A percentile compares a stretch with the other conserved stretches of the same genome.
Evolutionary conservation across 2,329 filamentous ascomycete genomes (phyloP).

Genomic region (Colletotrichum acutatum): DNA sequence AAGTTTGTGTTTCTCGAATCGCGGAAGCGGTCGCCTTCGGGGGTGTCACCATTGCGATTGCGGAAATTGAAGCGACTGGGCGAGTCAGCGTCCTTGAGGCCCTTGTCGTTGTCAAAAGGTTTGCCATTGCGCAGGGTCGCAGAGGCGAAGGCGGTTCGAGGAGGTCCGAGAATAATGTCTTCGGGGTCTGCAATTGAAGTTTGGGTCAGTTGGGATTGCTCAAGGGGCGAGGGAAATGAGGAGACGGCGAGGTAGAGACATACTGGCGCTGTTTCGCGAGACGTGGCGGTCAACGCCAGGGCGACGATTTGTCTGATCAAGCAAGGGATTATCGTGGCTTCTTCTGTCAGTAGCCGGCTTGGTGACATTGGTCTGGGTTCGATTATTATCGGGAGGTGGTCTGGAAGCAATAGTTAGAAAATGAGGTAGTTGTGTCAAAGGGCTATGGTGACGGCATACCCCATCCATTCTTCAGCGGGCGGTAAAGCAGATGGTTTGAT

Average conservation of each 20-base stretch:
- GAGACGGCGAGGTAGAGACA: constrained; percentile 41
- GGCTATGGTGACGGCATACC: constrained; percentile 64
- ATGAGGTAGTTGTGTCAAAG: constrained; percentile 12
- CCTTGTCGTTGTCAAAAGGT: constrained; percentile 64
- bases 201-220: constrained; percentile 42
- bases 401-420: constrained; percentile 43
- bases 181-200: constrained; percentile 67
- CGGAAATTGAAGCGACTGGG: constrained; percentile 72
- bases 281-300: constrained; percentile 63
- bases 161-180: constrained; percentile 87
- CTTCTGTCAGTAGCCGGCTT: constrained; percentile 58
- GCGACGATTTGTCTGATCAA: constrained; percentile 64
- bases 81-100: constrained; percentile 60
- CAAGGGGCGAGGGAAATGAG: constrained; percentile 1
- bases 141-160: constrained; percentile 85
- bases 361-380: constrained; percentile 51
- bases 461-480: constrained; percentile 95
- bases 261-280: constrained; percentile 69
- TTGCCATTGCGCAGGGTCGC: constrained; percentile 66
- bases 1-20: constrained; percentile 58
- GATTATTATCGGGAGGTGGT: constrained; percentile 56
- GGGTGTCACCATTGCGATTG: constrained; percentile 60
- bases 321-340: constrained; percentile 54
- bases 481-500: constrained; percentile 82
- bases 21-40: constrained; percentile 61